These are phyloP conservation scores for Chrysanthemum makinoi DNA, from an alignment of 129 eudicot species.

Conservation along the genomic window DNA sequence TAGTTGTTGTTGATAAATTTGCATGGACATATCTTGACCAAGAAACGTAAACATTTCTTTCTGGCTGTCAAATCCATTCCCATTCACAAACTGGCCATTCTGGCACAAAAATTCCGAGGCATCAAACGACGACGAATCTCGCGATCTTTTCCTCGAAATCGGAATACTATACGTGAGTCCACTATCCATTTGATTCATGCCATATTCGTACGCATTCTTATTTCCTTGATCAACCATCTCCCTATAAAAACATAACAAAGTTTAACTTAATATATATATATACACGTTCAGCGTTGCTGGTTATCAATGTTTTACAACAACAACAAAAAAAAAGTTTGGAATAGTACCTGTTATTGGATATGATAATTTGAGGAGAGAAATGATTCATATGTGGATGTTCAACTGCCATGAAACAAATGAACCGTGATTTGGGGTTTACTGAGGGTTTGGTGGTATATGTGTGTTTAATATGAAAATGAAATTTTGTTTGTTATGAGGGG, in stretches of 20 bases:
- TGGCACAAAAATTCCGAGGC: conserved; percentile 25
- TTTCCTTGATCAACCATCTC: conserved; percentile 48
- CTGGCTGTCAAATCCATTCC: conserved; percentile 5
- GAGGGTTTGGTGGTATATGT: conserved; percentile 32
- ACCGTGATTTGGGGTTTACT: conserved; percentile 33
- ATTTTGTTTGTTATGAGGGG: conserved; percentile 21
- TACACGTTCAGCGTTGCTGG: too few relatives aligned
- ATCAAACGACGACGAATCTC: conserved; percentile 33
- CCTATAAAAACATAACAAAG: not conserved
- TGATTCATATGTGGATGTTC: conserved; percentile 47
- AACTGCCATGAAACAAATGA: conserved; percentile 48
- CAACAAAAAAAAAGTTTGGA: not conserved
- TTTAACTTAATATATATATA: not conserved
- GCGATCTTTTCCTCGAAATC: conserved; percentile 57
- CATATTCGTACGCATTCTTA: conserved; percentile 31
- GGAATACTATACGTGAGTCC: conserved; percentile 57
- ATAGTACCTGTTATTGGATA: conserved; percentile 25
- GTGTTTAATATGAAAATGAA: conserved; percentile 1
- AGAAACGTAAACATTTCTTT: conserved; percentile 49
- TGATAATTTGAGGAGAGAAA: conserved; percentile 39
- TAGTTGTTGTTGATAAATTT: conserved; percentile 56
- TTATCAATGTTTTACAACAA: not conserved
- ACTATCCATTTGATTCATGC: conserved; percentile 39
- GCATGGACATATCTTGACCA: conserved; percentile 64
- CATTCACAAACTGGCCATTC: conserved; percentile 28